Base-by-base conservation (phyloP, 495 filamentous ascomycete species). In the Aspergillus diversus region DNA sequence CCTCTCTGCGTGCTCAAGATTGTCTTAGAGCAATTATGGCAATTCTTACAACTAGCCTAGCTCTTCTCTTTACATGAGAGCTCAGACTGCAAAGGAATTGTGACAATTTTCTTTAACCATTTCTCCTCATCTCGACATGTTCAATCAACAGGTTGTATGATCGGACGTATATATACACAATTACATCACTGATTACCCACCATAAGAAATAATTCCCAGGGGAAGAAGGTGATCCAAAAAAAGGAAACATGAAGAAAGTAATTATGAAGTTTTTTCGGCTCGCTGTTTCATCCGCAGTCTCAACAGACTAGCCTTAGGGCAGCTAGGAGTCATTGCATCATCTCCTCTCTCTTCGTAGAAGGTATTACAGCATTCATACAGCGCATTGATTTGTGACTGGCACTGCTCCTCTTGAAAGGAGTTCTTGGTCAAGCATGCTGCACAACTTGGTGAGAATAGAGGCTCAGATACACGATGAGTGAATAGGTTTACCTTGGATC, bases 1-100 rank as follows among this genome's bases (percentile, higher is more conserved):
- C 84, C 90, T 94, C 88, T 84, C 71, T 75, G 92, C 95, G 95
- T 92, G 95, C 95, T 99, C 93, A 93, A 90, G 91, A 92, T 93
- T 88, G 88, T 89, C 95, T 96, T 85, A 99, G 86, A 99, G 70
- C 69, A 86, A 90, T 69, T 71, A 57, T 81, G 77, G 75, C 86
- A 84, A 83, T 90, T 84, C 82, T 77, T 89, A 69, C 75, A 81
- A 84, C 83, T 90, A 88, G 81, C 84, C 90, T 77, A 69, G 76
- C 72, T 80, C 77, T 79, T 79, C 74, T 66, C 67, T 69, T 75
- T 64, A 75, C 55, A 73, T 87, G 86, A 84, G 68, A 80, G 80
- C 76, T 79, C 70, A 80, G 81, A 74, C 75, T 76, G 69, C 70
- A 77, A 77, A 71, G 74, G 76, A 77, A 78, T 75, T 81, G 82